phyloP scores from a whole-genome alignment of 2,329 filamentous ascomycete genomes.

The Aspergillus bombycis region DNA sequence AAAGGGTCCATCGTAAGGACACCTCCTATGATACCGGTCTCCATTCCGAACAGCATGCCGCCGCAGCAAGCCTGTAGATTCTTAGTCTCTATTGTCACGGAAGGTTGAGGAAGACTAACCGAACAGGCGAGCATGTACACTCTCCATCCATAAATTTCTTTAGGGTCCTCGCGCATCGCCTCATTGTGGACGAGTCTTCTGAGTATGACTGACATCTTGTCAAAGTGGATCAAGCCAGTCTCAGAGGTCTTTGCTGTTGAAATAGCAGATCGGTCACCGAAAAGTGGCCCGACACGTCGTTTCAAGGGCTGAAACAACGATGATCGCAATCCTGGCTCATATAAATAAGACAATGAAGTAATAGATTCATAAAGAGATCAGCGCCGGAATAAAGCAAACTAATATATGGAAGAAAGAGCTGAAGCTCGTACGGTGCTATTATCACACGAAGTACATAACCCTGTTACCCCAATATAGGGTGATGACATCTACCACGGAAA shows the following conservation, averaged over 20 bases:
- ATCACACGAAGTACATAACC: not conserved
- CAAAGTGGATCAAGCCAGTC: conserved; percentile 2
- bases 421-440: not conserved
- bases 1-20: conserved; percentile 65
- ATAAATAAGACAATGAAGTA: not conserved
- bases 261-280: not conserved
- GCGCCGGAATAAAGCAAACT: not conserved
- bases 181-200: conserved; percentile 67
- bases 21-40: conserved; percentile 70
- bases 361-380: too few species aligned
- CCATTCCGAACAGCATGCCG: conserved; percentile 68
- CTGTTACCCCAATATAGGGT: not conserved
- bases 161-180: conserved; percentile 69
- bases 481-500: conserved; percentile 6
- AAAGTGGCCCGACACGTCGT: not conserved
- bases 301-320: not conserved
- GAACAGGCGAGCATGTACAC: conserved; percentile 66
- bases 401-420: not conserved
- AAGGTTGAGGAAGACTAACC: conserved; percentile 51
- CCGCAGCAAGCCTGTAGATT: conserved; percentile 62
- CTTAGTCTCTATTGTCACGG: conserved; percentile 12
- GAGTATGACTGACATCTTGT: conserved; percentile 52
- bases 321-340: not conserved
- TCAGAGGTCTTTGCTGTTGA: not conserved
- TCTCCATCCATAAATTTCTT: conserved; percentile 71